Evolutionary conservation across 768 basidiomycete species (phyloP).

Genomic region (Trametes punicea): DNA sequence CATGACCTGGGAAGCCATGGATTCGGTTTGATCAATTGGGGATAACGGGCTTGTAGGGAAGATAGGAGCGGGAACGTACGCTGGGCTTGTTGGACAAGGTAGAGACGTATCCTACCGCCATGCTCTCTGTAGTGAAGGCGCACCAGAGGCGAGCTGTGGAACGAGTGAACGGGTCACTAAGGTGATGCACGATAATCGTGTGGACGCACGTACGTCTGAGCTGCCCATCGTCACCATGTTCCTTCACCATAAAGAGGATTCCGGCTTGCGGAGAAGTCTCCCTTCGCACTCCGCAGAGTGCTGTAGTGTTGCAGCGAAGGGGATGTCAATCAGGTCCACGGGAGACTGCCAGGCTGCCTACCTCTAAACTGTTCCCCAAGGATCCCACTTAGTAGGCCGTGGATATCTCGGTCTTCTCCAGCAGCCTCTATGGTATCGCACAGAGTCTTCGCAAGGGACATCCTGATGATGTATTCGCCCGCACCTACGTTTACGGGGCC

Average conservation of each 20-base stretch:
- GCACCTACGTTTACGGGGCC: constrained; percentile 41
- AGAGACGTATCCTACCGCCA: constrained; percentile 74
- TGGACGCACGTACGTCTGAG: constrained; percentile 28
- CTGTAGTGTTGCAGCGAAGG: not conserved
- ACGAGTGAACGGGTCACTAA: not conserved
- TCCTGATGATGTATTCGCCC: constrained; percentile 67
- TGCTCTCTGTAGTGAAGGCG: constrained; percentile 78
- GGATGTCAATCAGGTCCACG: not conserved
- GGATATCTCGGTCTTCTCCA: constrained; percentile 45
- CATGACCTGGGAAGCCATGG: constrained; percentile 29
- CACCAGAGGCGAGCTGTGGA: constrained; percentile 70
- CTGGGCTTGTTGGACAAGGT: constrained; percentile 51
- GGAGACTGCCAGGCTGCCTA: constrained; percentile 27
- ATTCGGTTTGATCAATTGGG: constrained; percentile 6
- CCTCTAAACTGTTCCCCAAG: constrained; percentile 51
- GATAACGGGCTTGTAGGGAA: not conserved
- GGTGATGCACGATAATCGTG: not conserved
- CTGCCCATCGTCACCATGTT: constrained; percentile 29
- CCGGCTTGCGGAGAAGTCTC: constrained; percentile 55
- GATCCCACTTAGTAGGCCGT: constrained; percentile 45
- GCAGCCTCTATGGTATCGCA: constrained; percentile 41
- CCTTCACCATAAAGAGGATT: constrained; percentile 57
- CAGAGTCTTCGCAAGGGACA: constrained; percentile 51
- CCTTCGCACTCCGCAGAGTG: constrained; percentile 28
- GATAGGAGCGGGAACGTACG: constrained; percentile 36